Evolutionary conservation across 352 stramenopile species (phyloP), one percentile per base, ranked within the genome.

Genomic region (Pythium pectinolyticum): DNA sequence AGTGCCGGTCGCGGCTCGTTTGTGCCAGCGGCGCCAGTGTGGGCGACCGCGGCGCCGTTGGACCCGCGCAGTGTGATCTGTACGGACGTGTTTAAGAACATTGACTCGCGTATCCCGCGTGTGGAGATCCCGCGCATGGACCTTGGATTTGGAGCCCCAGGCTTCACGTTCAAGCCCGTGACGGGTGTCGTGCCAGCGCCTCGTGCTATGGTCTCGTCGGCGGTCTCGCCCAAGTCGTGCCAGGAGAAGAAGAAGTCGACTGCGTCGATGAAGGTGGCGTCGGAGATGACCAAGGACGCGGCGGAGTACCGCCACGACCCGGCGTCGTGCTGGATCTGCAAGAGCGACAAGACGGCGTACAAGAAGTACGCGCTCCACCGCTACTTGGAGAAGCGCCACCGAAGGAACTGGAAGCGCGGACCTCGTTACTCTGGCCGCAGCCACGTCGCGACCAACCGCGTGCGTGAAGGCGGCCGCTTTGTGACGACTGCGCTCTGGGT

Each of bases 261-360:
- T 3, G 70, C 15, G 25, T 19, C 25, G 45, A 19, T 2, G 58
- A 66, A n/a, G n/a, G n/a, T n/a, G n/a, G n/a, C n/a, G n/a, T n/a
- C n/a, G n/a, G n/a, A n/a, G n/a, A n/a, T n/a, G 35, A 43, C 35
- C 35, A 43, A 43, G 57, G 47, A 65, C n/a, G n/a, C n/a, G 25
- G 14, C 39, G 6, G 47, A 73, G 58, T 92, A 91, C 72, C 61
- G 75, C 25, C 86, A 94, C 67, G 76, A 93, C 69, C 64, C 84
- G 15, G 69, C 75, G 58, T 86, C 78, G 57, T 94, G 86, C 81
- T 94, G 86, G 86, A 90, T 94, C 60, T 94, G 86, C 81, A 92
- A 93, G 78, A 92, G 82, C 47, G 77, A 73, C 45, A 94, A 93
- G 74, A 89, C 84, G 45, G 57, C 79, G 34, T 82, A 91, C 63